Base-by-base conservation (phyloP, 495 filamentous ascomycete genomes). In the Talaromyces thailandensis region DNA sequence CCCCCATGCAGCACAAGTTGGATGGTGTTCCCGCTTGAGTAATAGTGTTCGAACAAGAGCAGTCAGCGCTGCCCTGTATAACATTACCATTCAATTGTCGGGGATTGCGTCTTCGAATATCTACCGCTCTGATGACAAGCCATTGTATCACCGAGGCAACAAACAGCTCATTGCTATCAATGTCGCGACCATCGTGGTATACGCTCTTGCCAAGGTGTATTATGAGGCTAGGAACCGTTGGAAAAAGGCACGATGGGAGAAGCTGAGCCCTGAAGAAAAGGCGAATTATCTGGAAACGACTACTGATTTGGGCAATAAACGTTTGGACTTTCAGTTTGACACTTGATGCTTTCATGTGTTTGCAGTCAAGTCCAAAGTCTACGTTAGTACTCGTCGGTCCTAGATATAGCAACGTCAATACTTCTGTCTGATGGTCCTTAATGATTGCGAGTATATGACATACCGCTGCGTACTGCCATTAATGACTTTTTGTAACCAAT, bases 61-160 rank as follows among this genome's bases (percentile, higher is more conserved):
- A 2, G 77, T 84, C 9, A 81, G 77, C 0, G 80, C 79, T 0
- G 82, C 83, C 2, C 69, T 81, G 28, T 85, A 84, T 71, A 82
- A 84, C 69, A 77, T 79, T 62, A 72, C 66, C 31, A 71, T 79
- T n/a, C 75, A 80, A 58, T 62, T 70, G n/a, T 76, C 75, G 0
- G 79, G 75, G 48, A 83, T 85, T 52, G 78, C 82, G 26, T 70
- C 74, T 0, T 73, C 67, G 59, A 84, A 85, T 64, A 81, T 86
- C 59, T 86, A 84, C 66, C 78, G 82, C 45, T 71, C 77, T 77
- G 72, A 83, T 56, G 85, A 88, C 65, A 77, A 76, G 43, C 85
- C 85, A 1, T 63, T 76, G 7, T 86, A 84, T 63, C 72, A 65
- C 2, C 75, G 76, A 23, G 82, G 83, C 0, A 83, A 86, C 66